These are phyloP conservation scores for Fraxinus sp. DNA, from an alignment of 305 asterid genomes.

Conservation along the genomic window DNA sequence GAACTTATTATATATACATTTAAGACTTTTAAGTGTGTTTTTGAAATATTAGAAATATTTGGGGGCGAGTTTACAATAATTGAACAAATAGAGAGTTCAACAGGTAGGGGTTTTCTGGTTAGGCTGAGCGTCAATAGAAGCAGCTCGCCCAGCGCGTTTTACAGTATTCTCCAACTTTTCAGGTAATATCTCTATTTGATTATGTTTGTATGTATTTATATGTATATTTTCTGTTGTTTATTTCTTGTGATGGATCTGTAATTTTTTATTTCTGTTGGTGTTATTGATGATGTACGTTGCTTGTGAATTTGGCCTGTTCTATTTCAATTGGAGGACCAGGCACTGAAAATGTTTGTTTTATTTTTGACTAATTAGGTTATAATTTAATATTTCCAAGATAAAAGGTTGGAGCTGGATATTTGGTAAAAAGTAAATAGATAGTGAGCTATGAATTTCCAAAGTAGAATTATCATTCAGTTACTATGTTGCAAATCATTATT, in stretches of 20 bases:
- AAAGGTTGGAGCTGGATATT: neutral
- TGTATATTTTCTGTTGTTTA: neutral
- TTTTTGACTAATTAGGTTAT: neutral
- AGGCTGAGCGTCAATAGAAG: constrained; percentile 21
- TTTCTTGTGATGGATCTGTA: neutral
- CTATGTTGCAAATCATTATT: neutral
- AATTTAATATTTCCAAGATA: neutral
- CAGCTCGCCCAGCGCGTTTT: constrained; percentile 27
- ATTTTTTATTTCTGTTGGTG: neutral
- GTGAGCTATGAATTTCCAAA: neutral
- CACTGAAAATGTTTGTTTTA: neutral
- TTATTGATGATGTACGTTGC: neutral
- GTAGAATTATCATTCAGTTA: neutral
- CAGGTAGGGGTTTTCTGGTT: constrained; percentile 30
- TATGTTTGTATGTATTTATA: neutral
- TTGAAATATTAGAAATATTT: constrained; percentile 18
- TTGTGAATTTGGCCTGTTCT: constrained; percentile 1
- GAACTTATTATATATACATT: neutral
- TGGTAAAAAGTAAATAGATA: neutral
- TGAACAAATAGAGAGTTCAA: constrained; percentile 19
- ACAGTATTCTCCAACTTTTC: constrained; percentile 16
- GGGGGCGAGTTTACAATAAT: neutral
- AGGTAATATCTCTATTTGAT: constrained; percentile 17
- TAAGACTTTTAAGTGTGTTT: constrained; percentile 2
- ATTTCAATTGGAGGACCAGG: neutral